Percentiles rank a stretch among this genome's conserved stretches.
phyloP scores from a whole-genome alignment of 2,329 filamentous ascomycete species.

The Sporothrix inflata region DNA sequence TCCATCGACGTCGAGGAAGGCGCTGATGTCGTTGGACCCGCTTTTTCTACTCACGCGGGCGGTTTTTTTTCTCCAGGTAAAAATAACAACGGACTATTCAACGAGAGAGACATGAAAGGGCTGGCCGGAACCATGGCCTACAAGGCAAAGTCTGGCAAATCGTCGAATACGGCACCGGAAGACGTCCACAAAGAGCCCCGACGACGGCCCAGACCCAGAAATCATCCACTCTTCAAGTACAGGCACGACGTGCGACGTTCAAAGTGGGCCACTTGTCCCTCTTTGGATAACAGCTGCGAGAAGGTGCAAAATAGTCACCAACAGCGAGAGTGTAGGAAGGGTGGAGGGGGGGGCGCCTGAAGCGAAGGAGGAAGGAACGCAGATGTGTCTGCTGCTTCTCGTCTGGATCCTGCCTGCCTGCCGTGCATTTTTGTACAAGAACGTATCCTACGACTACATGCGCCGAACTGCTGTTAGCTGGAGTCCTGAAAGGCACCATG shows the following conservation, averaged over 20 bases:
- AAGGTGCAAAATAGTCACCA: conserved; percentile 1
- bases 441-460: too few relatives aligned
- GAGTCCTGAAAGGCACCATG: not conserved
- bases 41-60: conserved; percentile 26
- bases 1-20: not conserved
- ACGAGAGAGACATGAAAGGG: conserved; percentile 7
- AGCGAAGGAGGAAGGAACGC: conserved; percentile 2
- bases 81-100: conserved; percentile 15
- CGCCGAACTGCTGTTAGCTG: too few relatives aligned
- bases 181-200: not conserved
- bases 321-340: not conserved
- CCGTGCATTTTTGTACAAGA: not conserved
- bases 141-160: not conserved
- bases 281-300: conserved; percentile 5
- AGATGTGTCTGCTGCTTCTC: not conserved
- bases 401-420: not conserved
- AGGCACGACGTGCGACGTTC: not conserved
- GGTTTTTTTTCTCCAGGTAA: not conserved
- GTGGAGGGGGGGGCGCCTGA: not conserved
- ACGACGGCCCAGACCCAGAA: conserved; percentile 4
- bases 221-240: not conserved
- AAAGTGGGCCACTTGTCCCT: conserved; percentile 1
- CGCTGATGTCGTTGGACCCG: not conserved
- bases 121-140: not conserved
- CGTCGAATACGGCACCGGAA: not conserved